phyloP scores from a whole-genome alignment of 2,329 filamentous ascomycete genomes.

The Diplodia intermedia region DNA sequence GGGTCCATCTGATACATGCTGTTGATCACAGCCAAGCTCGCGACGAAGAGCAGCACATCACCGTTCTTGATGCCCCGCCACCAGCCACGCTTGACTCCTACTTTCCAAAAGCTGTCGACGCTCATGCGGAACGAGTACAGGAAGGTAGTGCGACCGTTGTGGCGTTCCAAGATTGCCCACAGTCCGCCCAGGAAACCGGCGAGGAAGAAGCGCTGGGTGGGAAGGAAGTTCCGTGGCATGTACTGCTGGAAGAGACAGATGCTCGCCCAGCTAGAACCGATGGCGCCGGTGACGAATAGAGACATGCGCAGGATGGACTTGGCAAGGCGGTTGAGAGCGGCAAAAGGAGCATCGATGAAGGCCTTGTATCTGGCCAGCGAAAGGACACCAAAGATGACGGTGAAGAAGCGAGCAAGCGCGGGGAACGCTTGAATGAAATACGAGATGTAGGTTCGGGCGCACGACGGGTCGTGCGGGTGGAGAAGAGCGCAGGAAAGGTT shows the following conservation, averaged over 20 bases:
- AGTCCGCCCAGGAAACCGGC: conserved; percentile 84
- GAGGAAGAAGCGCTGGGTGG: conserved; percentile 87
- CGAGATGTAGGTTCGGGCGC: conserved; percentile 82
- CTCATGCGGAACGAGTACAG: conserved; percentile 80
- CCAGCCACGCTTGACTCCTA: conserved; percentile 87
- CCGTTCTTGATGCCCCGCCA: conserved; percentile 84
- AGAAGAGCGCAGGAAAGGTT: conserved; percentile 88
- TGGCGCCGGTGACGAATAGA: conserved; percentile 79
- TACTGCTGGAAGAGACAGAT: conserved; percentile 87
- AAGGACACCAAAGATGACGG: conserved; percentile 74
- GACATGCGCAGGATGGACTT: conserved; percentile 75
- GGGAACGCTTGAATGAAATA: conserved; percentile 89
- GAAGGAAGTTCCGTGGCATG: conserved; percentile 75
- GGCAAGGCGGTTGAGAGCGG: conserved; percentile 70
- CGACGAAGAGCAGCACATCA: conserved; percentile 83
- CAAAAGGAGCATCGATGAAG: conserved; percentile 73
- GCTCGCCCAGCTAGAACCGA: conserved; percentile 85
- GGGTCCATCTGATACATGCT: conserved; percentile 77
- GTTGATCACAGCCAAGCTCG: conserved; percentile 78
- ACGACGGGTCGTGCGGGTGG: conserved; percentile 87
- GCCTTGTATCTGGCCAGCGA: conserved; percentile 71
- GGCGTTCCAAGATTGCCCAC: conserved; percentile 80
- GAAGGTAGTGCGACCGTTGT: conserved; percentile 68
- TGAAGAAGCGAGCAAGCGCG: conserved; percentile 76
- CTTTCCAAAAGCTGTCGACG: conserved; percentile 87